Percentiles rank a stretch among this genome's conserved stretches.
These are phyloP conservation scores for Gonapodya sp. DNA, from an alignment of 192 early-diverging fungal genomes.

Conservation along the genomic window DNA sequence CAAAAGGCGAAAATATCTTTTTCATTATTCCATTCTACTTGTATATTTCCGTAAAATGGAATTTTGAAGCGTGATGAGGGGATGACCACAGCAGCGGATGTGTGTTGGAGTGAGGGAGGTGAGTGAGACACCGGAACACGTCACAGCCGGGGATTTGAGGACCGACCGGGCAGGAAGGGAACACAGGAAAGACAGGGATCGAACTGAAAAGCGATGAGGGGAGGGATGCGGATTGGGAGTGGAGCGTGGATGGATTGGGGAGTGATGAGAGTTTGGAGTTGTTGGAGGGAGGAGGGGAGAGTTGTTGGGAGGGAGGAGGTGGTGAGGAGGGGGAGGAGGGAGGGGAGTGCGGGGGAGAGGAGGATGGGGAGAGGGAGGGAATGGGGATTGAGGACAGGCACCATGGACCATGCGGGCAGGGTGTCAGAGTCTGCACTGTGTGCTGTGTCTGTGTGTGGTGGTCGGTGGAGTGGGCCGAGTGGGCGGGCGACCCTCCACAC, in stretches of 20 bases:
- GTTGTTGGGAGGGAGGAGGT: neutral
- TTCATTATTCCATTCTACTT: too few species aligned
- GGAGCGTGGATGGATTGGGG: neutral
- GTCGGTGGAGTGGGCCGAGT: neutral
- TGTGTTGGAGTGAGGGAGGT: too few species aligned
- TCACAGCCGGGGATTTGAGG: too few species aligned
- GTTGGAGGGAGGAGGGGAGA: neutral
- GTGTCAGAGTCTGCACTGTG: too few species aligned
- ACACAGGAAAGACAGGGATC: neutral
- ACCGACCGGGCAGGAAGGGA: neutral
- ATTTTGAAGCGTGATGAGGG: too few species aligned
- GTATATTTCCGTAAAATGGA: too few species aligned
- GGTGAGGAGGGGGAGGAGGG: neutral
- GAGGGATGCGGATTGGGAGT: neutral
- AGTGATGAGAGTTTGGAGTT: neutral
- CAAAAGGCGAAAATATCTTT: too few species aligned
- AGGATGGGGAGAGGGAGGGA: neutral
- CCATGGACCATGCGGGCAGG: too few species aligned
- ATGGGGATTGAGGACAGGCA: neutral
- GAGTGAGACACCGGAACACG: too few species aligned
- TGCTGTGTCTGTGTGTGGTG: too few species aligned
- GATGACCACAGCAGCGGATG: too few species aligned
- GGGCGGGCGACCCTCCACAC: too few species aligned
- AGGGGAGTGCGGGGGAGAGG: neutral
- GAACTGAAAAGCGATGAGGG: neutral